Evolutionary conservation across 768 basidiomycete genomes (phyloP), one percentile per base, ranked within the genome.

Genomic region (Hericium alpestre): DNA sequence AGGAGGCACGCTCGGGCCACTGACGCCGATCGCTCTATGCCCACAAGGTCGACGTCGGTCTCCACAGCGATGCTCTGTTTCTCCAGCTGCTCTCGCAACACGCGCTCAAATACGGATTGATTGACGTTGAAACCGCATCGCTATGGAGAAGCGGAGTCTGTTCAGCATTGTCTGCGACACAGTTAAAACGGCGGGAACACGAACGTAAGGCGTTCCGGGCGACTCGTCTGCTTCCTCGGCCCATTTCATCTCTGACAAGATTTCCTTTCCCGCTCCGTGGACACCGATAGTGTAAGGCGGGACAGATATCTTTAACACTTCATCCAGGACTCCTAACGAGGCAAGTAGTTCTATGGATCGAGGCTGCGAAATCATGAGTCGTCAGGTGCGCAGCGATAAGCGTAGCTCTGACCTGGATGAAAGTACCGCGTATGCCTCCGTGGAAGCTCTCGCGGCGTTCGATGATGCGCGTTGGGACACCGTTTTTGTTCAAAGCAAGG

Each of bases 11-110:
- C 70, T 1, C 59, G 58, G 10, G 76, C 72, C 22, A 58, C 55
- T 51, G 72, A 70, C 0, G 57, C 49, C 27, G 59, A 40, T 55
- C 75, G 74, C 56, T 71, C 69, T 27, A 77, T 63, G 3, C 55
- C 61, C 11, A 59, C 50, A 11, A 76, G 61, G 56, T 74, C 73
- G 9, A 70, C 69, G 1, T 63, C 68, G 0, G 69, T 55, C 54
- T 76, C 75, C 2, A 79, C 69, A 4, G 63, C 20, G 18, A 59
- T 59, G 27, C 64, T 68, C 20, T 63, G 38, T 38, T 61, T 63
- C 20, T 57, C 54, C 5, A 69, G 66, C 41, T 65, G 67, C 6
- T 59, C 53, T 8, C 71, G 68, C 7, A 76, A 63, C 16, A 75
- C 65, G 8, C 54, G 56, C 57, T 73, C 72, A 1, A 67, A 63